Evolutionary conservation across 495 filamentous ascomycete genomes (phyloP), one percentile per base, ranked within the genome.

Genomic region (Aspergillus steynii): DNA sequence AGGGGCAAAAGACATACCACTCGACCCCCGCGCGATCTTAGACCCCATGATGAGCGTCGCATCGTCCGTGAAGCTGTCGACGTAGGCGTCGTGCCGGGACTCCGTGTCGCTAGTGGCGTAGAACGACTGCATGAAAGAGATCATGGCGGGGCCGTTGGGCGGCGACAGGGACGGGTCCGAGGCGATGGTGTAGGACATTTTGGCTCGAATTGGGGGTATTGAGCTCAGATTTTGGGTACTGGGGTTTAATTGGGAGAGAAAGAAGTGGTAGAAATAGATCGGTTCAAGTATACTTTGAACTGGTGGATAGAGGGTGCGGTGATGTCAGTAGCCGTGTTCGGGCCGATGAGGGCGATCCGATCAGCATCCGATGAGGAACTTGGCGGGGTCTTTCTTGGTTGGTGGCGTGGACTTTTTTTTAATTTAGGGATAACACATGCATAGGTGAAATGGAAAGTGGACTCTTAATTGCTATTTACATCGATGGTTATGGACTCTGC

Each of bases 31-130:
- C 0, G 70, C 80, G 31, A 72, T 70, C 66, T 82, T 84, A 1
- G 80, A 74, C 0, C 78, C 84, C 82, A 88, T 83, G 5, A 87
- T 79, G 27, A 89, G 52, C 0, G 78, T 83, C 0, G 83, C 86
- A 68, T 83, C 79, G 0, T 70, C 56, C 0, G 85, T 86, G 67
- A 87, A 89, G 47, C 56, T 74, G 27, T 75, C 62, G 20, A 81
- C 80, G 65, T 87, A 88, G 65, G 75, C 71, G 28, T 85, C 82
- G 65, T 88, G 83, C 5, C 73, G 69, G 49, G 77, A 75, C 31
- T 85, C 82, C 12, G 77, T 83, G 65, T 88, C 86, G 53, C 83
- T 85, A 14, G 75, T 79, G 29, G 69, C 65, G 66, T 88, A 89
- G 75, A 89, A 88, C 48, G 76, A 66, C 66, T 83, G 74, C 71